Evolutionary conservation across 768 basidiomycete genomes (phyloP).

Genomic region (Lactarius psammicola): DNA sequence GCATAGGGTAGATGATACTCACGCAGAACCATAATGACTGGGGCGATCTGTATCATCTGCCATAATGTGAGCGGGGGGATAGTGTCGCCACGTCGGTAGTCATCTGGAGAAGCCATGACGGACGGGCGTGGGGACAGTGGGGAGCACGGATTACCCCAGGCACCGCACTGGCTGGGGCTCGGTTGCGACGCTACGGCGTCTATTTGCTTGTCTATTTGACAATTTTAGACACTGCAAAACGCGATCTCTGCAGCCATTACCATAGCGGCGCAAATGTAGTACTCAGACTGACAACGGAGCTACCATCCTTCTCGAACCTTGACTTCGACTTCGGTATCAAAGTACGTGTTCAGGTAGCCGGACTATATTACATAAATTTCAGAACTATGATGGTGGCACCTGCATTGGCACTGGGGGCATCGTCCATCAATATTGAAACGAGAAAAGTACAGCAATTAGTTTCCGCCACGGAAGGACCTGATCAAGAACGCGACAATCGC

Average conservation of each 20-base stretch:
- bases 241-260: neutral
- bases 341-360: no score
- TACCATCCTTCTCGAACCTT: neutral
- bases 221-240: neutral
- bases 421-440: neutral
- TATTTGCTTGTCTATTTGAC: no score
- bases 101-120: neutral
- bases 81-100: neutral
- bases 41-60: neutral
- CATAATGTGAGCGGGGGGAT: neutral
- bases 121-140: neutral
- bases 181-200: neutral
- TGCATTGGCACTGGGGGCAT: neutral
- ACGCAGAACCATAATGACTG: neutral
- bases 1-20: neutral
- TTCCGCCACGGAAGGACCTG: neutral
- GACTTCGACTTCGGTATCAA: neutral
- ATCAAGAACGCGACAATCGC: neutral
- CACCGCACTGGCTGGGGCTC: no score
- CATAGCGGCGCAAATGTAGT: neutral
- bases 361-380: neutral
- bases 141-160: neutral
- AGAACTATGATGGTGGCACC: neutral
- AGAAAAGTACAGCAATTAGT: neutral
- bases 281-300: neutral